Percentiles rank a stretch among this genome's conserved stretches.
Evolutionary conservation across 2,329 filamentous ascomycete species (phyloP).

Genomic region (Fusarium sp.): DNA sequence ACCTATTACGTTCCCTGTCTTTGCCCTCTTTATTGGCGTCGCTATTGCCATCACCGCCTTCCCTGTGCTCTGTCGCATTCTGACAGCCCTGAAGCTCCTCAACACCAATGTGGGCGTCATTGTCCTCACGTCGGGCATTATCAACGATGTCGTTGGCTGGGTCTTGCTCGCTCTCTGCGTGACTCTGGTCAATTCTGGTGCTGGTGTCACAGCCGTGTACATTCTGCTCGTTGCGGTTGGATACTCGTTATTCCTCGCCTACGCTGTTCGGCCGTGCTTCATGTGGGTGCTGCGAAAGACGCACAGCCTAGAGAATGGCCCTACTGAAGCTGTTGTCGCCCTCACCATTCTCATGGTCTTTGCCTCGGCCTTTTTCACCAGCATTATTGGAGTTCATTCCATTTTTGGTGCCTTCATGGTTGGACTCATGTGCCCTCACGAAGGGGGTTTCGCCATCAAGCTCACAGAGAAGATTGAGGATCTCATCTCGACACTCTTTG

Average conservation of each 20-base stretch:
- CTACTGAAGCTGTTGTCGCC: slow-evolving; percentile 86
- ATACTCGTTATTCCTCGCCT: slow-evolving; percentile 79
- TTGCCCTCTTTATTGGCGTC: slow-evolving; percentile 85
- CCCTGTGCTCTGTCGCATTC: not conserved
- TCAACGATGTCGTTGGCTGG: slow-evolving; percentile 85
- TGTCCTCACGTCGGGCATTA: slow-evolving; percentile 89
- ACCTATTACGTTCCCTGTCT: slow-evolving; percentile 65
- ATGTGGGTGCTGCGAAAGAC: slow-evolving; percentile 80
- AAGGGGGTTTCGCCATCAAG: slow-evolving; percentile 90
- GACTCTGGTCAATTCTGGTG: slow-evolving; percentile 88
- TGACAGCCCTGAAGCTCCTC: slow-evolving; percentile 83
- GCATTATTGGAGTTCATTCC: slow-evolving; percentile 88
- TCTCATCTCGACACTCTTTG: slow-evolving; percentile 84
- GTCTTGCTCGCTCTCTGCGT: slow-evolving; percentile 95
- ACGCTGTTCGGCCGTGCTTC: slow-evolving; percentile 81
- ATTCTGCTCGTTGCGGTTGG: slow-evolving; percentile 1
- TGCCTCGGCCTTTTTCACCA: slow-evolving; percentile 86
- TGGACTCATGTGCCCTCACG: slow-evolving; percentile 89
- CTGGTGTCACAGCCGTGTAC: slow-evolving; percentile 75
- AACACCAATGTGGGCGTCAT: slow-evolving; percentile 88
- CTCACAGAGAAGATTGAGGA: slow-evolving; percentile 95
- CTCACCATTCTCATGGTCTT: slow-evolving; percentile 86
- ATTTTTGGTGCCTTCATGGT: slow-evolving; percentile 95
- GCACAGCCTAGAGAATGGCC: slow-evolving; percentile 87
- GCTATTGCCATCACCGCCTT: slow-evolving; percentile 82